Percentiles rank a stretch among this genome's conserved stretches.
These are phyloP conservation scores for Mortierella sp. DNA, from an alignment of 371 early-diverging fungal genomes.

Conservation along the genomic window DNA sequence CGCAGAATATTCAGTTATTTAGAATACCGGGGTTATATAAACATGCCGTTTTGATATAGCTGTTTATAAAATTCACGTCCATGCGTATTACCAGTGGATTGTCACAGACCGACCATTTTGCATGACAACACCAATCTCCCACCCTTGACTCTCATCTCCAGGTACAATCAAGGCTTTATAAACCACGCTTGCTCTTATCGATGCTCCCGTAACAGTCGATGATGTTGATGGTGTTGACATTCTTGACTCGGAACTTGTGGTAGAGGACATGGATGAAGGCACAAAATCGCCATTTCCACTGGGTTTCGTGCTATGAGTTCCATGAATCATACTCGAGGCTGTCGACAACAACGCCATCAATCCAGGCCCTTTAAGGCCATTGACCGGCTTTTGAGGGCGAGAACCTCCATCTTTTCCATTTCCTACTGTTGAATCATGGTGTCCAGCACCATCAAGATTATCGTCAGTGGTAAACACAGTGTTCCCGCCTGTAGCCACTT, in stretches of 20 bases:
- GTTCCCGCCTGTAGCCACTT: not conserved
- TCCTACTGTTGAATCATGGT: not conserved
- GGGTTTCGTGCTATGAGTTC: not conserved
- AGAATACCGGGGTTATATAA: too few relatives aligned
- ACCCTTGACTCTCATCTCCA: conserved; percentile 20
- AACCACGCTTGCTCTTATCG: conserved; percentile 23
- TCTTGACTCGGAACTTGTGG: not conserved
- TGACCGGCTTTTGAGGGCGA: not conserved
- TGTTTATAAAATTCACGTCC: not conserved
- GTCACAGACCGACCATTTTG: conserved; percentile 20
- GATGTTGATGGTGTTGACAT: not conserved
- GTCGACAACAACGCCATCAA: conserved; percentile 10
- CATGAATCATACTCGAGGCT: not conserved
- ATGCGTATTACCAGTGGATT: conserved; percentile 15
- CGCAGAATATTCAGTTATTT: too few relatives aligned
- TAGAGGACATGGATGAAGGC: not conserved
- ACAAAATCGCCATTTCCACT: not conserved
- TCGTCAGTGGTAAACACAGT: not conserved
- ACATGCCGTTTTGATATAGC: too few relatives aligned
- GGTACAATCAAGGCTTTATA: conserved; percentile 18
- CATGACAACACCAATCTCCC: conserved; percentile 31
- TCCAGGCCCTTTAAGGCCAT: not conserved
- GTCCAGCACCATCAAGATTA: not conserved
- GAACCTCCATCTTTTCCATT: too few relatives aligned
- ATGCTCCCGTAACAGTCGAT: conserved; percentile 9